Evolutionary conservation across 306 rosid species (phyloP).

Genomic region (Citrullus colocynthis): DNA sequence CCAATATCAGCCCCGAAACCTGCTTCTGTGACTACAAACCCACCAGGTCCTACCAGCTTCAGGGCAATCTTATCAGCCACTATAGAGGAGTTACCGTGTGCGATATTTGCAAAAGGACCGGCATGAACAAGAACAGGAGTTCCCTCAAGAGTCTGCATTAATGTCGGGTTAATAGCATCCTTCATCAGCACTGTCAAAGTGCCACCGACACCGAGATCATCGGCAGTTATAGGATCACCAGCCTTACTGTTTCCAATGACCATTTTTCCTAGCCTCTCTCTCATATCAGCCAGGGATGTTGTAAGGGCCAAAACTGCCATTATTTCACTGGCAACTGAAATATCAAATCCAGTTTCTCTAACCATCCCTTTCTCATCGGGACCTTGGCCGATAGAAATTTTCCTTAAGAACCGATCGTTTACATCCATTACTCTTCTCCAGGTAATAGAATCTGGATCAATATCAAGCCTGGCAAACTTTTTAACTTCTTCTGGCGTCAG

Average conservation of each 20-base stretch:
- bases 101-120: slow-evolving; percentile 95
- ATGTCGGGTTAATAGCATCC: slow-evolving; percentile 93
- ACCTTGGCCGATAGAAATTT: slow-evolving; percentile 85
- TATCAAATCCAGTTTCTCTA: slow-evolving; percentile 94
- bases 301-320: slow-evolving; percentile 99
- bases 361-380: slow-evolving; percentile 98
- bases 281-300: slow-evolving; percentile 84
- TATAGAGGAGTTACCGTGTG: slow-evolving; percentile 93
- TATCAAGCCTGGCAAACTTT: slow-evolving; percentile 86
- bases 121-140: slow-evolving; percentile 99
- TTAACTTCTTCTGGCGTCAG: slow-evolving; percentile 76
- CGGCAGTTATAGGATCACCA: slow-evolving; percentile 84
- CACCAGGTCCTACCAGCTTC: slow-evolving; percentile 89
- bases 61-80: slow-evolving; percentile 97
- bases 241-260: slow-evolving; percentile 87
- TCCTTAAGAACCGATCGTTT: slow-evolving; percentile 84
- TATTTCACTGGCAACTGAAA: slow-evolving; percentile 95
- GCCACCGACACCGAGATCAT: slow-evolving; percentile 96
- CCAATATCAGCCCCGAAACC: slow-evolving; percentile 99
- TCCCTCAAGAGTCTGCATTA: slow-evolving; percentile 98
- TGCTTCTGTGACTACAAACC: slow-evolving; percentile 97
- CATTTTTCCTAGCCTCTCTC: slow-evolving; percentile 95
- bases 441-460: slow-evolving; percentile 70
- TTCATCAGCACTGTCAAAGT: slow-evolving; percentile 93
- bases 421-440: slow-evolving; percentile 99